Evolutionary conservation across 2,329 filamentous ascomycete genomes (phyloP), one percentile per base, ranked within the genome.

Genomic region (Calonectria pseudoturangicola): DNA sequence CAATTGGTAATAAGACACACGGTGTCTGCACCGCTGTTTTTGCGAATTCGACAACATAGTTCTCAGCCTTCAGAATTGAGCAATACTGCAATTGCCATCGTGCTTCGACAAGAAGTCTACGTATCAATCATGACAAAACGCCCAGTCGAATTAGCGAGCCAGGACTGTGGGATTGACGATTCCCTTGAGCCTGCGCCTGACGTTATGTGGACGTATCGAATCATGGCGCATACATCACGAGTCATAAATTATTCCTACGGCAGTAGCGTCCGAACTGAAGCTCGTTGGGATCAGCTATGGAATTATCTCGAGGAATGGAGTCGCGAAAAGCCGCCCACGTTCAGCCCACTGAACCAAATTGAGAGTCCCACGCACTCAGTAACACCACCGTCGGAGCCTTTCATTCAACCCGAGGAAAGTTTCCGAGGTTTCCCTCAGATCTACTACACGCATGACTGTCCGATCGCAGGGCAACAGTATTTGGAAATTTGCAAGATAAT

Each of bases 111-210:
- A 33, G 66, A 69, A 27, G 51, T 69, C 9, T 63, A 41, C n/a
- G 45, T 69, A 2, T 47, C 66, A 12, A 69, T 63, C 25, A 69
- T 69, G 56, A 69, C 58, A 0, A 63, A 45, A 15, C 66, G 66
- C 16, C 21, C 56, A 13, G 30, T 69, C 6, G 66, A 64, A 16
- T 25, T 39, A 4, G 41, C 25, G 2, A 41, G 30, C 2, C 27
- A 36, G 15, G n/a, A 48, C 25, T 63, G 56, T 13, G 36, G 30
- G 10, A 64, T 64, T n/a, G 66, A 69, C 8, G 66, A 69, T n/a
- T 51, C 56, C 1, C 45, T 64, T 18, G 28, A 36, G 9, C 16
- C 54, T 21, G 66, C 56, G 18, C 62, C 66, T 4, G 56, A 69
- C 25, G n/a, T 21, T 5, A 54, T 64, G 18, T 69, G 66, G 66